Evolutionary conservation across 371 early-diverging fungal genomes (phyloP).

Genomic region (Mucor velutinosus): DNA sequence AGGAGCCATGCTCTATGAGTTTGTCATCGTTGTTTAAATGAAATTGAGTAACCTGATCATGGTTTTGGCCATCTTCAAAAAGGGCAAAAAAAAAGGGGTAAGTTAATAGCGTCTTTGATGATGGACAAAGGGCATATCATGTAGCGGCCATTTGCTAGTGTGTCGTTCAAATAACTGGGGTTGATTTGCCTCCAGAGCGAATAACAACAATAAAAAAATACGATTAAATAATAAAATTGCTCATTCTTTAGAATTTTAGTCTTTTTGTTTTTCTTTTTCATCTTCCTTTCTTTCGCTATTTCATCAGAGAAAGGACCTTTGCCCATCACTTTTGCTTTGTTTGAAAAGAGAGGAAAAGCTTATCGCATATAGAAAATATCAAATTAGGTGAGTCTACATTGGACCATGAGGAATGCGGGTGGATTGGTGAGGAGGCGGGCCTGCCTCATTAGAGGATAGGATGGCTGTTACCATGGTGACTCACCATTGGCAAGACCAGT

Average conservation of each 20-base stretch:
- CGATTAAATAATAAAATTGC: background rate
- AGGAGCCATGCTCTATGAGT: background rate
- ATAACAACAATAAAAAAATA: background rate
- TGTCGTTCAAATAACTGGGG: conserved; percentile 3
- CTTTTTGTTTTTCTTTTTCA: background rate
- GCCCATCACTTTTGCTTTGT: background rate
- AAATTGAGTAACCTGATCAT: background rate
- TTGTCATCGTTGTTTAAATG: background rate
- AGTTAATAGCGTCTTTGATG: background rate
- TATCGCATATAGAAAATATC: background rate
- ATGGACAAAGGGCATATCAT: background rate
- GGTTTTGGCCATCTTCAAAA: background rate
- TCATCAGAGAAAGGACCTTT: background rate
- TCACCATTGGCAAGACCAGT: background rate
- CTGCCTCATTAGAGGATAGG: background rate
- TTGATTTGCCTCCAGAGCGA: background rate
- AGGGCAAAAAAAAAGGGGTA: background rate
- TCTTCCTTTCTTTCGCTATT: background rate
- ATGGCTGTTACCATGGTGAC: background rate
- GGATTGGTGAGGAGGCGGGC: background rate
- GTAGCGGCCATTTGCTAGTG: background rate
- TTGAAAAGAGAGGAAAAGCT: background rate
- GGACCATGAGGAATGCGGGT: background rate
- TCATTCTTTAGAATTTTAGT: conserved; percentile 3
- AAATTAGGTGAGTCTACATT: background rate